Base-by-base conservation (phyloP, 352 stramenopile species). In the Phytophthora capsici region DNA sequence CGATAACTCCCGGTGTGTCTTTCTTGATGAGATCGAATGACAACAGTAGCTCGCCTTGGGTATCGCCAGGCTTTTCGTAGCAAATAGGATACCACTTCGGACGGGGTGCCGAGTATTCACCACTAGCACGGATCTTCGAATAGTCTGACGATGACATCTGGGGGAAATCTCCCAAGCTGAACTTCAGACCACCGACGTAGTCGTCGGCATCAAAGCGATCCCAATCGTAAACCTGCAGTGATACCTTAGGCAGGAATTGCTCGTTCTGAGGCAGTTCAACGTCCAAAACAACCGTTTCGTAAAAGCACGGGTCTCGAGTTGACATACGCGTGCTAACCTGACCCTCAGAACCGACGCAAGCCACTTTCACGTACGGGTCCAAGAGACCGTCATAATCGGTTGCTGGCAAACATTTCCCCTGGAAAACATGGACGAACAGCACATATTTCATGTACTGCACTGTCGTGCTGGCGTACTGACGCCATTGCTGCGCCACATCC, bases 311-410 rank as follows among this genome's bases (percentile, higher is more conserved):
- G 37, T 95, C 86, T 20, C 82, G 76, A 2, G 89, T 97, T 47
- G 72, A 78, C 54, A 80, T 78, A 1, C 78, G 74, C 23, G 71
- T 89, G 43, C 71, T 82, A 16, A 89, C 81, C 46, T 92, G 79
- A 6, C 75, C 66, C 38, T 92, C 78, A 16, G 82, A 69, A n/a
- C 89, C 87, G 14, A 80, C 85, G 40, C 89, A 96, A n/a, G 72
- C 78, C n/a, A 94, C 73, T 49, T 93, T 93, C 17, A 96, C 78
- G 66, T 94, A 96, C 3, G 89, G 86, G 32, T 96, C 86, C 16
- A 95, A 51, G 0, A 91, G 53, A 7, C 89, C 86, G 28, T 94
- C 91, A 30, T 77, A 71, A 43, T 96, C 89, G 2, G 80, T 75
- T n/a, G 86, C 72, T 7, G 89, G 86, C 5, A 96, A 67, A 25